Percentiles rank a stretch among this genome's conserved stretches.
These are phyloP conservation scores for Spinellus fusiger DNA, from an alignment of 192 early-diverging fungal genomes.

Conservation along the genomic window DNA sequence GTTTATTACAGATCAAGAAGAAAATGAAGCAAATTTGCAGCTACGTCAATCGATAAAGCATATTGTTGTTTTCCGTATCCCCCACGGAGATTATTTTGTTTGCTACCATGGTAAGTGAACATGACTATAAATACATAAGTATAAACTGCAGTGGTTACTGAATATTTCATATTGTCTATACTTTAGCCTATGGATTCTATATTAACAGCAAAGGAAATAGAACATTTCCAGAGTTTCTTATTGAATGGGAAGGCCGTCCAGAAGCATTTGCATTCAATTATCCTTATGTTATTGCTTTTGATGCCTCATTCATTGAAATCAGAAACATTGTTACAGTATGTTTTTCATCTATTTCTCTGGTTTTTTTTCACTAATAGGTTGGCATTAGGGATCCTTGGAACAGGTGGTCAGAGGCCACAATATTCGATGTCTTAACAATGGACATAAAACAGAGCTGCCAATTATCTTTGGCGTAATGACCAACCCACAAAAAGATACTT, in stretches of 20 bases:
- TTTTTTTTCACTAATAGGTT: background rate
- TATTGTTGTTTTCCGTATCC: constrained; percentile 75
- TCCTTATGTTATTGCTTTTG: constrained; percentile 90
- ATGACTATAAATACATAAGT: constrained; percentile 15
- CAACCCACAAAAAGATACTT: constrained; percentile 17
- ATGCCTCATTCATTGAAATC: constrained; percentile 87
- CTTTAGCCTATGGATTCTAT: constrained; percentile 83
- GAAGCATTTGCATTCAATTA: constrained; percentile 71
- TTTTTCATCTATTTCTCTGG: background rate
- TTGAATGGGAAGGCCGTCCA: constrained; percentile 88
- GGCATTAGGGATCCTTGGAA: constrained; percentile 40
- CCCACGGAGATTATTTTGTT: constrained; percentile 74
- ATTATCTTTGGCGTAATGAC: constrained; percentile 24
- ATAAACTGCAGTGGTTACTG: background rate
- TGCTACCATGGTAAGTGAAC: constrained; percentile 87
- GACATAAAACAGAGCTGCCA: constrained; percentile 13
- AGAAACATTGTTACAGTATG: constrained; percentile 68
- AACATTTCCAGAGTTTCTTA: constrained; percentile 64
- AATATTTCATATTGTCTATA: background rate
- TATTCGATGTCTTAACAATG: constrained; percentile 47
- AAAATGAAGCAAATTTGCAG: constrained; percentile 7
- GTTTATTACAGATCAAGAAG: constrained; percentile 82
- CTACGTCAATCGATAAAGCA: constrained; percentile 52
- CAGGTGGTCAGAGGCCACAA: constrained; percentile 52
- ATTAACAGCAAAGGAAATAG: constrained; percentile 82